Percentiles rank a stretch among this genome's conserved stretches.
These are phyloP conservation scores for Xylaria sp. DNA, from an alignment of 2,329 filamentous ascomycete genomes.

Conservation along the genomic window DNA sequence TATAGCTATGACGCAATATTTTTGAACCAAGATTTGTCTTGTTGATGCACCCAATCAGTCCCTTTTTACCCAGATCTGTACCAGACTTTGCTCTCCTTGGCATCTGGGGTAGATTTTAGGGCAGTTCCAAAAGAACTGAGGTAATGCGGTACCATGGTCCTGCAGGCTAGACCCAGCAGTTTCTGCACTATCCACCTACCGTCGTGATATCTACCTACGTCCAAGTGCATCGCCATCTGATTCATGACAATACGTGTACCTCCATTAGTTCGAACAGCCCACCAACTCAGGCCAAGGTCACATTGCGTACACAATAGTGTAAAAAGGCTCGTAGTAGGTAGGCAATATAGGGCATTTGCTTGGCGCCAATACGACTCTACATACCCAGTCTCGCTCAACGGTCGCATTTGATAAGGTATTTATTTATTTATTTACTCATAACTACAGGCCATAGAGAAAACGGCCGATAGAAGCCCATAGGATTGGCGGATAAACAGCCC, in stretches of 20 bases:
- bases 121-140: too few species aligned
- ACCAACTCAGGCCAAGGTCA: not conserved
- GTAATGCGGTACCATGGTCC: too few species aligned
- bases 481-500: slow-evolving; percentile 25
- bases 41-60: too few species aligned
- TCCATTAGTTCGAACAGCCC: not conserved
- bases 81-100: too few species aligned
- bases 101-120: too few species aligned
- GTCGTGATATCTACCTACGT: slow-evolving; percentile 11
- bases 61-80: too few species aligned
- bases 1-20: too few species aligned
- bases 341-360: not conserved
- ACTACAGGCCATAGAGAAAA: not conserved
- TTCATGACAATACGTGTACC: slow-evolving; percentile 4
- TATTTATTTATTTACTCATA: not conserved
- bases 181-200: slow-evolving; percentile 7
- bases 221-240: slow-evolving; percentile 1
- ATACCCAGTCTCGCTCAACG: not conserved
- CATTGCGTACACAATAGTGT: slow-evolving; percentile 2
- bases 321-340: not conserved
- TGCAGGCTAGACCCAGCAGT: slow-evolving; percentile 21
- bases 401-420: slow-evolving; percentile 16
- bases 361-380: slow-evolving; percentile 9
- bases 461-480: slow-evolving; percentile 14
- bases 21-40: too few species aligned